Base-by-base conservation (phyloP, 2,329 filamentous ascomycete species). In the Neocatenulostroma microsporum region DNA sequence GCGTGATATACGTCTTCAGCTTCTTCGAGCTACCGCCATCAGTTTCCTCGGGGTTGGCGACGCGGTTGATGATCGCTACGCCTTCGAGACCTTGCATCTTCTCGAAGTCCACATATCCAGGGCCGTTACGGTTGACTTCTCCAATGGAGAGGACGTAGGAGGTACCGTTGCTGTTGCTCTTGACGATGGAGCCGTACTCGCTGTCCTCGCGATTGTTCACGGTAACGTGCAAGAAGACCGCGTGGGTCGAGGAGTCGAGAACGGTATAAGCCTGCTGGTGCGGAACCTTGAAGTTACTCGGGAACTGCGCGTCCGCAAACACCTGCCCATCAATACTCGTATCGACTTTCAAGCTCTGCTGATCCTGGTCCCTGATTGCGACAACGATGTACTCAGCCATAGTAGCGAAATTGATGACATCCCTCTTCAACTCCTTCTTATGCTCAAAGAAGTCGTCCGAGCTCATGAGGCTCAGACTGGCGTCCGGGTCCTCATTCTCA, bases 101-200 rank as follows among this genome's bases (percentile, higher is more conserved):
- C 60, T 98, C 91, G 61, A 94, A 98, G 57, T 98, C 91, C 28
- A 94, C 89, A 54, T 80, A 95, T 27, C 80, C 87, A 2, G 59
- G 50, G 10, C 72, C 66, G 55, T 95, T 79, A 49, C 85, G 76
- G 61, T 96, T 95, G 55, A 96, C 86, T 14, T 76, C 77, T 32
- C 76, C 69, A 17, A 91, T 70, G 60, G 84, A 93, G 46, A 94
- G 68, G 10, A 94, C 84, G 54, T 95, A 98, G 2, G 84, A 91
- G 1, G 91, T 98, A 36, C 91, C 91, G 56, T 98, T 96, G 52
- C 87, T 95, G 67, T 98, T 98, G 56, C 87, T 95, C 74, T 96
- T 98, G 62, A 98, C 78, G 50, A 98, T 85, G 17, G 82, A 82
- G 24, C 91, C 91, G 51, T 84, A 87, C 41, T 82, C 76, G 34